Evolutionary conservation across 805 yeast species (phyloP).

Genomic region (Yamadazyma paraphyllophila): DNA sequence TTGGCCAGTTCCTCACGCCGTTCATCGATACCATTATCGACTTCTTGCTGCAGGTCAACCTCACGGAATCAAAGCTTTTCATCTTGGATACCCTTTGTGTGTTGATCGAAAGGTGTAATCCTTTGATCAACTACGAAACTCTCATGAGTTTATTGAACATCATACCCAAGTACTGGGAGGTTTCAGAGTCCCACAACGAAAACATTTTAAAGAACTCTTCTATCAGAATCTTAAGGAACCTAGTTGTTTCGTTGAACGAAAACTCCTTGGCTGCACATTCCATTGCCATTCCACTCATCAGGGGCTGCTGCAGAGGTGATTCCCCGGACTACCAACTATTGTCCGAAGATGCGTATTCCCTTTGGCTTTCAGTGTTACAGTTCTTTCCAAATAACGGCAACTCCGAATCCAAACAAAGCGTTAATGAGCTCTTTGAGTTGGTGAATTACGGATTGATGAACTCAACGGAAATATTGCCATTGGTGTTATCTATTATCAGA

Average conservation of each 20-base stretch:
- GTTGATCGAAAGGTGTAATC: constrained; percentile 62
- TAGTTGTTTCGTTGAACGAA: constrained; percentile 55
- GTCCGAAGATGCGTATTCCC: constrained; percentile 82
- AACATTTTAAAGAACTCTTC: constrained; percentile 39
- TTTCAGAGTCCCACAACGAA: constrained; percentile 44
- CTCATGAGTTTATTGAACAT: constrained; percentile 49
- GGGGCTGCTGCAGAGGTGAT: constrained; percentile 55
- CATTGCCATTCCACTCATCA: constrained; percentile 64
- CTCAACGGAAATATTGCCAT: constrained; percentile 72
- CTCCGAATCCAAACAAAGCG: constrained; percentile 26
- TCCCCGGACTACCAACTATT: constrained; percentile 49
- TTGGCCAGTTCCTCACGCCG: constrained; percentile 61
- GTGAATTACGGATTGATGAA: constrained; percentile 58
- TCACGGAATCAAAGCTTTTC: constrained; percentile 76
- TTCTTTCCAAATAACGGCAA: constrained; percentile 46
- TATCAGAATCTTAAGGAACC: constrained; percentile 54
- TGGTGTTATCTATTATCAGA: constrained; percentile 58
- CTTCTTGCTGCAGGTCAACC: constrained; percentile 48
- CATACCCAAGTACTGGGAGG: constrained; percentile 79
- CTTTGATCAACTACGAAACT: constrained; percentile 52
- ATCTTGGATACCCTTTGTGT: constrained; percentile 66
- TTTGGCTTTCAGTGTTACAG: constrained; percentile 73
- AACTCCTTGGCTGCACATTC: constrained; percentile 49
- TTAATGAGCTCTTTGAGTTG: constrained; percentile 48
- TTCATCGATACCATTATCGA: constrained; percentile 49